Conservation (phyloP, 1,139 yeast genomes). For the Diutina siamensis region DNA sequence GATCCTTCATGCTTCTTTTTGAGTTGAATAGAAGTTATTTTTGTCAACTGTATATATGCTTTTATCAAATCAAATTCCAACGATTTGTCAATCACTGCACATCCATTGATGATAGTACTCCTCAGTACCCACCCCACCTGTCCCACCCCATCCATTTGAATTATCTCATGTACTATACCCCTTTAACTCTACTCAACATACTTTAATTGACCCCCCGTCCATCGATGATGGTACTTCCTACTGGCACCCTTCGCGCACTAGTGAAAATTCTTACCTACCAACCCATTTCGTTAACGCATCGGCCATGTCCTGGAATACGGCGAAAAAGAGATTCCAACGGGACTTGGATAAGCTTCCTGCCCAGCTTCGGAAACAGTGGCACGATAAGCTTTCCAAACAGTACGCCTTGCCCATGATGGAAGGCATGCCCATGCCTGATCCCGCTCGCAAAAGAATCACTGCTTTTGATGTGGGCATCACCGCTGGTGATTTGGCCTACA, state of each 20-base stretch:
- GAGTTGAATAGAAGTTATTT: too few species aligned
- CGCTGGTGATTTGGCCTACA: slow-evolving; percentile 34
- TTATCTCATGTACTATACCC: too few species aligned
- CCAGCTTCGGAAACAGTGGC: slow-evolving; percentile 18
- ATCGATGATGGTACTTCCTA: too few species aligned
- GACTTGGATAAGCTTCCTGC: slow-evolving; percentile 24
- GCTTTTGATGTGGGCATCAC: slow-evolving; percentile 21
- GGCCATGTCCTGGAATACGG: slow-evolving; percentile 21
- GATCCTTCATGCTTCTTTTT: too few species aligned
- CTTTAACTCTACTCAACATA: too few species aligned
- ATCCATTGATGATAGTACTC: too few species aligned
- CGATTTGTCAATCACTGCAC: too few species aligned
- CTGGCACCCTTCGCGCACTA: background rate
- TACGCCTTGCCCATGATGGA: slow-evolving; percentile 29
- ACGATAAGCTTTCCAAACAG: slow-evolving; percentile 14
- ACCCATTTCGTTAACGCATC: background rate
- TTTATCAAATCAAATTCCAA: too few species aligned
- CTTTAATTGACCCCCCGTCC: too few species aligned
- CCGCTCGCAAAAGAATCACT: background rate
- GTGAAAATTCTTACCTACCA: background rate
- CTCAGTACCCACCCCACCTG: too few species aligned
- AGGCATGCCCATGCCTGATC: slow-evolving; percentile 2
- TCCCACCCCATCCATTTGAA: too few species aligned
- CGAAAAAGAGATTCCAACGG: slow-evolving; percentile 26
- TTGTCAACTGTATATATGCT: too few species aligned